Evolutionary conservation across 768 basidiomycete species (phyloP), one percentile per base, ranked within the genome.

Genomic region (Tulasnella sp.): DNA sequence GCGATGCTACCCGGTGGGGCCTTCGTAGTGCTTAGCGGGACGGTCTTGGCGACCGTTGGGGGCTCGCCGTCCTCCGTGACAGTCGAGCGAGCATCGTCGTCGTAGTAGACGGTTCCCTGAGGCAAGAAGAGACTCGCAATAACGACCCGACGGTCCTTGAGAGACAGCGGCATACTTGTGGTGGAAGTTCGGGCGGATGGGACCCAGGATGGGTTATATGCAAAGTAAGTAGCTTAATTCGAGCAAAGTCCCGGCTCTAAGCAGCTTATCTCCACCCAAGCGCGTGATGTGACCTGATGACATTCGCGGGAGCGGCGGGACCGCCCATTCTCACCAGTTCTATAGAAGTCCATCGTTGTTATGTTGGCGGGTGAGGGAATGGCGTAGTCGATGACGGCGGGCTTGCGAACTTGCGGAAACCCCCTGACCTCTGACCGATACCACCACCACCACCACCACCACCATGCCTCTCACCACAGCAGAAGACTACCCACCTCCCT

Each of bases 111-210:
- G 47, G 86, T 86, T 39, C 90, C 90, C 73, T 86, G 86, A 44
- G 92, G 92, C 41, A 93, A 87, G 78, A 94, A 92, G 72, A 93
- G 87, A n/a, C 90, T 89, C 17, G 91, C 92, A 79, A 94, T 88
- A 78, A 93, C 82, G 71, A 90, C 84, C 36, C 92, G 83, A 79
- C 90, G 89, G 80, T 87, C 87, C 70, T 89, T 84, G 77, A 91
- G 85, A 40, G 90, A 88, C 52, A 59, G 9, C 52, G 52, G 52
- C 52, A 59, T 59, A 14, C 26, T n/a, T 59, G 52, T 17, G 52
- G 52, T 59, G 44, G 44, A 47, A 26, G 12, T n/a, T 47, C n/a
- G 5, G 19, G n/a, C 3, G n/a, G 7, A 29, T 32, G 52, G 26
- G 32, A 22, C 32, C 52, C 52, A 32, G 16, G 52, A 32, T 29